Base-by-base conservation (phyloP, 1,284 basidiomycete genomes). In the Trametes polyzona region DNA sequence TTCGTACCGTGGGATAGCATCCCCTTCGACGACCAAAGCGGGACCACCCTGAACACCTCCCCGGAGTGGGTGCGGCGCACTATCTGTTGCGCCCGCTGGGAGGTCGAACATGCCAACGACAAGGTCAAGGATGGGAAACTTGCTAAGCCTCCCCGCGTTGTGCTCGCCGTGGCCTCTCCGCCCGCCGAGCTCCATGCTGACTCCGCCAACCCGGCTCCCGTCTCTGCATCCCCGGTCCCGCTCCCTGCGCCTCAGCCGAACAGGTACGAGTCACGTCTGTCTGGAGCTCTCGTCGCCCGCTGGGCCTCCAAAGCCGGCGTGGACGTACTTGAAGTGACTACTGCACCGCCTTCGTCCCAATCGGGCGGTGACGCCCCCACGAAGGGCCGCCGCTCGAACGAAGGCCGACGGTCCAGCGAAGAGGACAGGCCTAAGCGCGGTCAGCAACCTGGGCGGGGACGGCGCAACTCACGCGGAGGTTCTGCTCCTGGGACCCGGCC, bases 51-150 rank as follows among this genome's bases (percentile, higher is more conserved):
- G 10, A 69, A 69, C 32, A 70, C 72, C 12, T 84, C 87, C 11
- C 90, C 90, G 8, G 90, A 92, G 68, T 92, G 90, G 90, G 80
- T 92, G 37, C 84, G 90, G 61, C 80, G 89, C 55, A 90, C 87
- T 23, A 86, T 92, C 59, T 92, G 87, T 67, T 92, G 90, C 67
- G 88, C 87, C 2, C 81, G 80, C 27, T 92, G 86, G 86, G 88
- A 90, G 68, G 70, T 80, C 42, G 78, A 86, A 30, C 76, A 75
- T 56, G 57, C 66, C 49, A 51, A 64, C 30, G 44, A 58, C 12
- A 53, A 41, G 26, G 27, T 41, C 30, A 57, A 52, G 35, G 55
- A 61, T 27, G 66, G 64, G 47, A 55, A 64, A 41, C 39, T 40
- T 10, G 43, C 36, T 48, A 55, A 67, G 27, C 74, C n/a, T n/a